Percentiles rank a stretch among this genome's conserved stretches.
phyloP scores from a whole-genome alignment of 495 filamentous ascomycete genomes.

The Trichoderma orchidacearum region DNA sequence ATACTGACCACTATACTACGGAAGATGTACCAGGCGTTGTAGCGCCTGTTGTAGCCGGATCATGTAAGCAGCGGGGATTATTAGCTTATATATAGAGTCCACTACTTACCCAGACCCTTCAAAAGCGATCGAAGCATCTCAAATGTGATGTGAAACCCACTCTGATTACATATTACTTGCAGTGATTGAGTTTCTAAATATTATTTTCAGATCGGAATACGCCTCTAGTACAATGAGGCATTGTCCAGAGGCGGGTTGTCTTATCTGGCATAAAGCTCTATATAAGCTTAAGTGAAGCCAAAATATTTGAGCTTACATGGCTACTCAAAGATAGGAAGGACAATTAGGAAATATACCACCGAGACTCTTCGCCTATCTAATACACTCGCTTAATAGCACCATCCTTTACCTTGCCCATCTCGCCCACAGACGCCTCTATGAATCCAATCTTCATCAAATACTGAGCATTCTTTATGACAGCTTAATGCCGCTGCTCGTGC shows the following conservation, averaged over 20 bases:
- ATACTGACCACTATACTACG: conserved; percentile 6
- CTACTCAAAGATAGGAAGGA: background rate
- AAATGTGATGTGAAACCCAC: too few species aligned
- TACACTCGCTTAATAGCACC: background rate
- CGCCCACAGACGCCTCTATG: background rate
- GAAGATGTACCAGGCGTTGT: conserved; percentile 1
- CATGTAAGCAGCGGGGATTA: background rate
- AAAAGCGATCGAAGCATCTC: too few species aligned
- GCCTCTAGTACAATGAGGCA: too few species aligned
- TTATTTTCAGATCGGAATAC: too few species aligned
- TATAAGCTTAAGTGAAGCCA: too few species aligned
- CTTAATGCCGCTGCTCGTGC: background rate
- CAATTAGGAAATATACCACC: background rate
- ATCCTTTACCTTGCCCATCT: background rate
- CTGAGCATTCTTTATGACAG: background rate
- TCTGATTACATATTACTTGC: too few species aligned
- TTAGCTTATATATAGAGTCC: background rate
- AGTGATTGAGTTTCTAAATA: too few species aligned
- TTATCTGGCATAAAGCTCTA: too few species aligned
- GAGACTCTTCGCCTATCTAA: background rate
- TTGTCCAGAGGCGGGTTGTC: too few species aligned
- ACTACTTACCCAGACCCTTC: too few species aligned
- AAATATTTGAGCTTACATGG: too few species aligned
- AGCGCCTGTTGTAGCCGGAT: conserved; percentile 1
- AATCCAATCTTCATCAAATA: background rate